phyloP scores from a whole-genome alignment of 495 filamentous ascomycete species.

The Cairneyella variabilis region DNA sequence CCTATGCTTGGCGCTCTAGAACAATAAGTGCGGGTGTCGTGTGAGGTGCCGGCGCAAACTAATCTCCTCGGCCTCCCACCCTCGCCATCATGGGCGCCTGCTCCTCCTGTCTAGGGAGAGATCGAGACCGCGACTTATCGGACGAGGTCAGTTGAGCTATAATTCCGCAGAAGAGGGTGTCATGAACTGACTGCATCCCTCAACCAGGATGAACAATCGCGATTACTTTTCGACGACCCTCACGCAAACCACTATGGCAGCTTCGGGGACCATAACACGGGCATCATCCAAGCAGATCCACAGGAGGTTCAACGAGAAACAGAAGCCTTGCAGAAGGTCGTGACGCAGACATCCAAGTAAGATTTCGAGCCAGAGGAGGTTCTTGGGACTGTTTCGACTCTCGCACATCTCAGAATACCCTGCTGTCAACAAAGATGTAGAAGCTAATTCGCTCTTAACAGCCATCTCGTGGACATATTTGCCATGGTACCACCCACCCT shows the following conservation, averaged over 20 bases:
- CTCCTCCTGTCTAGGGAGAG: constrained; percentile 24
- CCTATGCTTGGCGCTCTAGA: background rate
- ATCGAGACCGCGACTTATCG: constrained; percentile 16
- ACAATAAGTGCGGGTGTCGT: background rate
- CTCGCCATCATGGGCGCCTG: constrained; percentile 25
- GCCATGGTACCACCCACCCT: constrained; percentile 49
- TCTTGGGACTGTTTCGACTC: background rate
- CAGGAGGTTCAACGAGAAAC: constrained; percentile 54
- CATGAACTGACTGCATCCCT: constrained; percentile 1
- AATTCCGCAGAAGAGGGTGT: background rate
- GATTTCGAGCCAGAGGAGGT: constrained; percentile 15
- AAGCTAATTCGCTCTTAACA: constrained; percentile 27
- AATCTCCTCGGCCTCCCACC: background rate
- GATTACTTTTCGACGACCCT: constrained; percentile 51
- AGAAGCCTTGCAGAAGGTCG: constrained; percentile 52
- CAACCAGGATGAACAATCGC: constrained; percentile 47
- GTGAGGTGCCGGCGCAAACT: background rate
- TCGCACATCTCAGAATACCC: constrained; percentile 1
- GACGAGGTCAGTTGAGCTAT: constrained; percentile 19
- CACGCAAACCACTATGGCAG: constrained; percentile 50
- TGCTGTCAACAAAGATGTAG: constrained; percentile 7
- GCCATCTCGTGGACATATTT: constrained; percentile 57
- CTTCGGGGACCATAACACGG: constrained; percentile 43
- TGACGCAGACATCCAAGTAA: constrained; percentile 53
- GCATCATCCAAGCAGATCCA: constrained; percentile 43